Evolutionary conservation across 306 rosid genomes (phyloP), one percentile per base, ranked within the genome.

Genomic region (Cucumis cinereus): DNA sequence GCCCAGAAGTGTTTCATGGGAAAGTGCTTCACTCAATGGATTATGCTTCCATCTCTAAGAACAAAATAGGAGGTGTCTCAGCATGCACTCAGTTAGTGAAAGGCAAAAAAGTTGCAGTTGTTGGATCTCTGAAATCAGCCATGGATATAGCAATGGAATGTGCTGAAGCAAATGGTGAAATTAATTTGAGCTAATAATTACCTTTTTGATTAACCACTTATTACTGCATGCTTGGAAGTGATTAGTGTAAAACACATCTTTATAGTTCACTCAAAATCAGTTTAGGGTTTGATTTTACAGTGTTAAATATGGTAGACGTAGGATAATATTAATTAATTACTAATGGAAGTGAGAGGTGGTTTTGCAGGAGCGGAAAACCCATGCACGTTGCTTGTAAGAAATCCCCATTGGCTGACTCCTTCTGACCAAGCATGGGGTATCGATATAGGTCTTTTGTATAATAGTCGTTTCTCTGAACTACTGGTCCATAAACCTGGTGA

Each of bases 21-120:
- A 75, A 73, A 69, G 91, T 89, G 63, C 49, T 87, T 78, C 91
- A 89, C 38, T 83, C 91, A 38, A 83, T 87, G 89, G 88, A 85
- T 14, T 89, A 82, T 75, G 82, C 88, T 20, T 62, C 80, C 30
- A 75, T 89, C 80, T 79, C 80, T 20, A 81, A 79, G 7, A 80
- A 41, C 2, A 40, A 10, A 12, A 45, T 13, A 13, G 52, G 5
- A 45, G 17, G 5, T 45, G 16, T 12, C 52, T 45, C 52, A 45
- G 52, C 16, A 3, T 30, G 35, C 54, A 84, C 79, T 57, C 54
- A 87, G 74, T 40, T 89, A 58, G 79, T 85, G 7, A 85, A 43
- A 82, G 20, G 80, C 23, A 89, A 87, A 55, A 77, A 82, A 79
- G 63, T 87, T 28, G 41, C 78, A 33, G 9, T 87, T 1, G 4